These are phyloP conservation scores for Pyrenophora graminea DNA, from an alignment of 2,329 filamentous ascomycete genomes.

Conservation along the genomic window DNA sequence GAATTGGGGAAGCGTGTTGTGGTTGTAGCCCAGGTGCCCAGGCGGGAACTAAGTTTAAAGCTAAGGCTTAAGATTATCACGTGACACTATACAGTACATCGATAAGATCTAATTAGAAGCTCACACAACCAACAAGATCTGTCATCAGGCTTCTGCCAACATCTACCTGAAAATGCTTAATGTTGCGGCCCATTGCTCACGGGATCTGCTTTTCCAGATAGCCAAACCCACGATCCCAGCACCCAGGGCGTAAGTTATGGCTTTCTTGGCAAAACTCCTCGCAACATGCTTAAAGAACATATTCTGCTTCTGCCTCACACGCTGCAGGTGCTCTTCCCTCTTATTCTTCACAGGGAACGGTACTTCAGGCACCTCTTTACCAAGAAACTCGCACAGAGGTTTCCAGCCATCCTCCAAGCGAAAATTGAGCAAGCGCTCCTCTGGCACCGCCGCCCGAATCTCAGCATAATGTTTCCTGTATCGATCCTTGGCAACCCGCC, in stretches of 20 bases:
- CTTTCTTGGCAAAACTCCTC: background rate
- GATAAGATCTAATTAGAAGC: too few species aligned
- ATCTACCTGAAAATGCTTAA: background rate
- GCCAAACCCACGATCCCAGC: background rate
- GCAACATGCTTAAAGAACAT: conserved; percentile 10
- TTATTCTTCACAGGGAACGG: conserved; percentile 21
- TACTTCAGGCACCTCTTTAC: conserved; percentile 20
- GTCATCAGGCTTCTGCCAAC: background rate
- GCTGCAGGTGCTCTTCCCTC: conserved; percentile 7
- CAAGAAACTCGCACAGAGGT: conserved; percentile 31
- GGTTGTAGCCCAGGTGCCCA: too few species aligned
- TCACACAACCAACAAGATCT: background rate
- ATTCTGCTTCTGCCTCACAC: conserved; percentile 9
- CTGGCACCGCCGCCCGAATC: conserved; percentile 22
- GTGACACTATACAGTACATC: too few species aligned
- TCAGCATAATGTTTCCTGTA: conserved; percentile 18
- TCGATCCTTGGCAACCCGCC: conserved; percentile 9
- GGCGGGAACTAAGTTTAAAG: too few species aligned
- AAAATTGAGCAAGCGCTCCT: conserved; percentile 26
- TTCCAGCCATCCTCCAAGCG: conserved; percentile 27
- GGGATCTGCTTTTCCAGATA: conserved; percentile 1
- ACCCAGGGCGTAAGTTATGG: background rate
- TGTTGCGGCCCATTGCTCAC: background rate
- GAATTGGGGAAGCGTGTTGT: too few species aligned
- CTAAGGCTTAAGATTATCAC: too few species aligned